phyloP scores from a whole-genome alignment of 1,284 basidiomycete genomes.

The Ganoderma multipileum region DNA sequence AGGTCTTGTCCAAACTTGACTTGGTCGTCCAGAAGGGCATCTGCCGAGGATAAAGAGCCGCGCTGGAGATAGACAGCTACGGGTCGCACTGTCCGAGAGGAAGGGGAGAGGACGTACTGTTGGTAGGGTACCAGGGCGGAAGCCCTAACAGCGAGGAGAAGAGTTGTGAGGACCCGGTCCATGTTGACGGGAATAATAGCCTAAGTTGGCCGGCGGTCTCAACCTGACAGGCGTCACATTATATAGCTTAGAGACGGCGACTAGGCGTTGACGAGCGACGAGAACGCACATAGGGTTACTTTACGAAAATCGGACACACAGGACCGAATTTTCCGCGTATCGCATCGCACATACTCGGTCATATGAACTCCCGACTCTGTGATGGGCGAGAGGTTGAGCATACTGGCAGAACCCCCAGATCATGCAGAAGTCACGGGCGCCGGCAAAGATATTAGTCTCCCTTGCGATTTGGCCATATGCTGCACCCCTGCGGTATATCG shows the following conservation, averaged over 20 bases:
- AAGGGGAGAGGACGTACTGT: conserved; percentile 27
- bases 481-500: too few species aligned
- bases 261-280: background rate
- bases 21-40: conserved; percentile 5
- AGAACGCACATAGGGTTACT: background rate
- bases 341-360: background rate
- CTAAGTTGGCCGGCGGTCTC: background rate
- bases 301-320: background rate
- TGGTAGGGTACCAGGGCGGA: conserved; percentile 22
- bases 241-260: background rate
- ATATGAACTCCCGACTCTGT: background rate
- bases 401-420: background rate
- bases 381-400: background rate
- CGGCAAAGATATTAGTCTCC: background rate
- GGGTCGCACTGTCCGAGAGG: conserved; percentile 24
- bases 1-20: background rate
- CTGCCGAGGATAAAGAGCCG: conserved; percentile 17
- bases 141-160: background rate
- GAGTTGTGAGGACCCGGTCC: background rate
- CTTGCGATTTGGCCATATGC: too few species aligned
- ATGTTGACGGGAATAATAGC: background rate
- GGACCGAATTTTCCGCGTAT: background rate
- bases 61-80: conserved; percentile 17
- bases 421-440: background rate
- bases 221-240: background rate